Evolutionary conservation across 1,284 basidiomycete species (phyloP).

Genomic region (Rhodotorula sp.): DNA sequence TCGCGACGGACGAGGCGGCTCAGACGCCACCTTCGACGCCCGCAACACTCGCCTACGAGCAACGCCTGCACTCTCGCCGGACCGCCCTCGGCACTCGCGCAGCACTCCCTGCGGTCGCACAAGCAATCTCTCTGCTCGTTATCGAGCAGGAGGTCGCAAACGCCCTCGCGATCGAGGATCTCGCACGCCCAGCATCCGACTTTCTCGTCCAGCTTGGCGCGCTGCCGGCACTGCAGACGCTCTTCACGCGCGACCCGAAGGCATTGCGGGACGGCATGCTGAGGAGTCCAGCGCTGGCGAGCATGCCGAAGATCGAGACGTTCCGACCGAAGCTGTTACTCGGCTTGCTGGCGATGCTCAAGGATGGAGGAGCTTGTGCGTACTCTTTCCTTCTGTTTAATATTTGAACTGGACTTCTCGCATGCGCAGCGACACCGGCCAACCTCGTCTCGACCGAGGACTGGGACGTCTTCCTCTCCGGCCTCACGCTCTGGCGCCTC

Average conservation of each 20-base stretch:
- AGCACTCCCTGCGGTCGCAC: conserved; percentile 11
- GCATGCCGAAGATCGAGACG: conserved; percentile 2
- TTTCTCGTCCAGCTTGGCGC: conserved; percentile 16
- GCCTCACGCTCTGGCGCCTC: conserved; percentile 38
- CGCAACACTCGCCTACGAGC: conserved; percentile 11
- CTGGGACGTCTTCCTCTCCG: conserved; percentile 39
- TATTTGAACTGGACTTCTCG: background rate
- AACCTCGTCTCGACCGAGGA: conserved; percentile 39
- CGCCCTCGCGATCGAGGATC: background rate
- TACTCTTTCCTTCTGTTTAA: background rate
- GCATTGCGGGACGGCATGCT: conserved; percentile 24
- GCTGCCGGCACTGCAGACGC: conserved; percentile 18
- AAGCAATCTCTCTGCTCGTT: conserved; percentile 26
- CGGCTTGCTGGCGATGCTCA: conserved; percentile 24
- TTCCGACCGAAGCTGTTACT: conserved; percentile 33
- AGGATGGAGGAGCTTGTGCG: conserved; percentile 35
- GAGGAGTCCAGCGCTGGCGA: conserved; percentile 9
- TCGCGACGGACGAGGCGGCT: background rate
- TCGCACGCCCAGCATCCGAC: conserved; percentile 4
- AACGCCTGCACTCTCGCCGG: conserved; percentile 16
- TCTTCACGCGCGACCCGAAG: conserved; percentile 18
- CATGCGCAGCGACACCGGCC: conserved; percentile 30
- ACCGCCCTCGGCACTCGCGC: conserved; percentile 13
- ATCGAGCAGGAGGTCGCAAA: conserved; percentile 30
- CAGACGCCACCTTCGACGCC: background rate